Evolutionary conservation across 805 yeast genomes (phyloP), one percentile per base, ranked within the genome.

Genomic region (Lipomyces chichibuensis): DNA sequence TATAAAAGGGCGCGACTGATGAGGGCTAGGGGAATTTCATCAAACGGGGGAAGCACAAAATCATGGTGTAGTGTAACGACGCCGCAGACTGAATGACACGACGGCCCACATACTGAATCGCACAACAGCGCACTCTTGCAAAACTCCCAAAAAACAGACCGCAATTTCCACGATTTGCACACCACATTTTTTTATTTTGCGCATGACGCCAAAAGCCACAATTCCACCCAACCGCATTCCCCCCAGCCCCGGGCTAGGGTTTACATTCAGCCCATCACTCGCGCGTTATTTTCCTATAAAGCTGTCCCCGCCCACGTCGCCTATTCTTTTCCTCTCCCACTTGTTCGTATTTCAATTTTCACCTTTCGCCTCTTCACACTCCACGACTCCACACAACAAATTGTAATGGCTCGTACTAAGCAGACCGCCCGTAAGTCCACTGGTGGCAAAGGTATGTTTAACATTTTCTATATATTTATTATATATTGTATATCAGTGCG

Each of bases 361-460:
- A 37, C 56, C 63, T 23, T 57, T 61, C 23, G 20, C 37, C 54
- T 33, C 37, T 2, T 53, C 57, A 17, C 49, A 43, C 13, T n/a
- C 46, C 20, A 13, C n/a, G 2, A 51, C 54, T 25, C 17, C 17
- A 29, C 60, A 33, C 61, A 43, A 43, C 39, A 23, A 37, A 14
- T 37, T 43, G 23, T 78, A 78, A 89, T 89, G 93, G 93, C 93
- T 77, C 88, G 92, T 87, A 90, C 94, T 74, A 90, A 90, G 82
- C 92, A 90, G 84, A 88, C 92, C 70, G 92, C 94, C 76, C 88
- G 94, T 86, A 90, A 89, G 83, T 89, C 94, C 74, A 89, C 95
- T 74, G 92, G 94, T 83, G 96, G 96, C 82, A 90, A 90, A 83
- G 71, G 71, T 67, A 59, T 35, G 54, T 46, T 11, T 11, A 35